phyloP scores from a whole-genome alignment of 495 filamentous ascomycete species.

The Poronia punctata region DNA sequence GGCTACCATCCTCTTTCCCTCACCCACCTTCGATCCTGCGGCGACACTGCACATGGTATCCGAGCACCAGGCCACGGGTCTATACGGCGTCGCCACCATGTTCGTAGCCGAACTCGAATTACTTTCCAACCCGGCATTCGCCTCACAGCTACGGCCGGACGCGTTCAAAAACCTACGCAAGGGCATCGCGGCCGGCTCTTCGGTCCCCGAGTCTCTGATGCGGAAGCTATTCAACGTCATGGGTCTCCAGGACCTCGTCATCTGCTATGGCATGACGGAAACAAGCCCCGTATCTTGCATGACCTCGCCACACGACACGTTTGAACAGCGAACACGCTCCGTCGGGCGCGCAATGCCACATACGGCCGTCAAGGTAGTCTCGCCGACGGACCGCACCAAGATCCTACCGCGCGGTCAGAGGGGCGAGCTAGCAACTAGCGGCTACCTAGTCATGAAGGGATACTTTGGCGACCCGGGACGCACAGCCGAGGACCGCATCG shows the following conservation, averaged over 20 bases:
- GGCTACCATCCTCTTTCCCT: conserved; percentile 75
- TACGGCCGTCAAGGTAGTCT: conserved; percentile 69
- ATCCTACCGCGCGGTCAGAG: conserved; percentile 57
- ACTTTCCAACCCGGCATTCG: conserved; percentile 45
- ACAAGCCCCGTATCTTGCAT: conserved; percentile 87
- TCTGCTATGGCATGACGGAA: conserved; percentile 99
- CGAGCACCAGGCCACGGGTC: conserved; percentile 70
- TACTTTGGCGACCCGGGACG: conserved; percentile 71
- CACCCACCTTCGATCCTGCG: conserved; percentile 77
- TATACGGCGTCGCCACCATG: conserved; percentile 96
- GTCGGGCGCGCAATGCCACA: conserved; percentile 80
- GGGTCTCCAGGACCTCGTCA: conserved; percentile 79
- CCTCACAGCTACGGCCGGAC: conserved; percentile 18
- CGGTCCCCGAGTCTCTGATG: conserved; percentile 81
- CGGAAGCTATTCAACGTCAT: conserved; percentile 64
- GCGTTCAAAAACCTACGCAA: conserved; percentile 68
- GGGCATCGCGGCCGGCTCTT: conserved; percentile 86
- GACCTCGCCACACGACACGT: conserved; percentile 77
- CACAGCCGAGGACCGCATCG: conserved; percentile 65
- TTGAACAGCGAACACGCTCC: conserved; percentile 67
- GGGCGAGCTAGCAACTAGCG: conserved; percentile 78
- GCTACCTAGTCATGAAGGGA: conserved; percentile 84
- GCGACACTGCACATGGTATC: conserved; percentile 65
- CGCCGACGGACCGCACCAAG: conserved; percentile 45
- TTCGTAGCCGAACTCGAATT: conserved; percentile 82